Evolutionary conservation across 495 filamentous ascomycete genomes (phyloP).

Genomic region (Rostrohypoxylon terebratum): DNA sequence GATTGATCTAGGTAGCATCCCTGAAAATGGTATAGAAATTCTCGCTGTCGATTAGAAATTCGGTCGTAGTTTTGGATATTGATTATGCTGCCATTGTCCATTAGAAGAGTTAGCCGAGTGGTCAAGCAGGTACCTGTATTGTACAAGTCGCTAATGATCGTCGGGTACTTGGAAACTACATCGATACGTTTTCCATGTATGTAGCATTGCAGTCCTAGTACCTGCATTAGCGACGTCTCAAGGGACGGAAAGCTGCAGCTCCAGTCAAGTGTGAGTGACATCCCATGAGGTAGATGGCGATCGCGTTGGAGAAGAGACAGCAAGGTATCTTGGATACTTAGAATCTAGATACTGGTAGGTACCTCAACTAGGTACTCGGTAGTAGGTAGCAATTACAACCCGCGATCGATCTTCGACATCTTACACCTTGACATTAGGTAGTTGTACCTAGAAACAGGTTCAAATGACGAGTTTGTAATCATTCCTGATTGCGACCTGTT

Average conservation of each 20-base stretch:
- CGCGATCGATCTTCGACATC: not conserved
- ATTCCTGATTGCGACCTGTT: not conserved
- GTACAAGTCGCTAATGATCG: not conserved
- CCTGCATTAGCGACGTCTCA: slow-evolving; percentile 31
- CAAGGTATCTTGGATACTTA: not conserved
- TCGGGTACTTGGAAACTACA: not conserved
- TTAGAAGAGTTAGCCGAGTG: not conserved
- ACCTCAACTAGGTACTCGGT: not conserved
- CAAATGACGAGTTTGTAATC: not conserved
- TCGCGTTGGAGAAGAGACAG: not conserved
- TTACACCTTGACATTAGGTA: not conserved
- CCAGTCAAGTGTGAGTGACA: not conserved
- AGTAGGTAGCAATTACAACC: not conserved
- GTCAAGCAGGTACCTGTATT: too few relatives aligned
- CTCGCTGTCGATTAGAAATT: not conserved
- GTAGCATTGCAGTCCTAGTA: slow-evolving; percentile 15
- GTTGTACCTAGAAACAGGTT: not conserved
- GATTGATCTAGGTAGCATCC: not conserved
- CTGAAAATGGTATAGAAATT: not conserved
- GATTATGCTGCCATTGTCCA: not conserved
- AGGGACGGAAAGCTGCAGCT: not conserved
- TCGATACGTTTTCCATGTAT: not conserved
- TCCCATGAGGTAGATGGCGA: not conserved
- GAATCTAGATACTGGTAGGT: not conserved
- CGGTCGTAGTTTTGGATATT: not conserved